These are phyloP conservation scores for Polytrichum commune DNA, from an alignment of 225 moss, liverwort and hornwort genomes.

Conservation along the genomic window DNA sequence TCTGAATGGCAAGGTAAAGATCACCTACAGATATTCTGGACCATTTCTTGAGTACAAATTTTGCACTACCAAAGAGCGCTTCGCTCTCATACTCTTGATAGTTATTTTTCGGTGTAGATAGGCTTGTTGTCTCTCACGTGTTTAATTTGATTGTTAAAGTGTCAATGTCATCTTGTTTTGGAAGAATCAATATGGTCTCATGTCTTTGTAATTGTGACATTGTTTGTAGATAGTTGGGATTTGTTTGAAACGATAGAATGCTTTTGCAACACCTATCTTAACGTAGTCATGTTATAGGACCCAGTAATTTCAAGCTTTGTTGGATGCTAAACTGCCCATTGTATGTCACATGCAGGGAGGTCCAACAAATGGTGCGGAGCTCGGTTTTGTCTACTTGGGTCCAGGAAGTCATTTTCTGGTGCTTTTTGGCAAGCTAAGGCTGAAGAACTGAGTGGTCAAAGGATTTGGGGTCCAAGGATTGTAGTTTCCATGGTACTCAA, in stretches of 20 bases:
- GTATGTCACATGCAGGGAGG: constrained; percentile 59
- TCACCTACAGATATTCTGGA: background rate
- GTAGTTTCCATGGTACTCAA: background rate
- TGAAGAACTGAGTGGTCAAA: constrained; percentile 42
- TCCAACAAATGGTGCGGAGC: constrained; percentile 91
- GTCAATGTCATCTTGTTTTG: too few relatives aligned
- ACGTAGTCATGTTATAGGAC: background rate
- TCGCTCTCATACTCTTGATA: too few relatives aligned
- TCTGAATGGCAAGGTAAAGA: constrained; percentile 79
- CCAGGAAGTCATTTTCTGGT: constrained; percentile 93
- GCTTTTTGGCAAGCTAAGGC: constrained; percentile 69
- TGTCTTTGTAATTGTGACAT: too few relatives aligned
- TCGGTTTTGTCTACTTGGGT: constrained; percentile 85
- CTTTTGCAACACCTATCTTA: too few relatives aligned
- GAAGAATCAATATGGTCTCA: too few relatives aligned
- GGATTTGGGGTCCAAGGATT: background rate
- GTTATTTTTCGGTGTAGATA: too few relatives aligned
- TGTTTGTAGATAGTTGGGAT: too few relatives aligned
- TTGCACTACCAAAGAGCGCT: too few relatives aligned
- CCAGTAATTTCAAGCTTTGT: background rate
- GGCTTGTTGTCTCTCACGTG: too few relatives aligned
- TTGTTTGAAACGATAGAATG: too few relatives aligned
- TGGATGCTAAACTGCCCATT: constrained; percentile 4
- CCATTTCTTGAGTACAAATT: too few relatives aligned
- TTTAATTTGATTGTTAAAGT: too few relatives aligned